Conservation (phyloP, 1,284 basidiomycete genomes). For the Sanghuangporus sanghuang region DNA sequence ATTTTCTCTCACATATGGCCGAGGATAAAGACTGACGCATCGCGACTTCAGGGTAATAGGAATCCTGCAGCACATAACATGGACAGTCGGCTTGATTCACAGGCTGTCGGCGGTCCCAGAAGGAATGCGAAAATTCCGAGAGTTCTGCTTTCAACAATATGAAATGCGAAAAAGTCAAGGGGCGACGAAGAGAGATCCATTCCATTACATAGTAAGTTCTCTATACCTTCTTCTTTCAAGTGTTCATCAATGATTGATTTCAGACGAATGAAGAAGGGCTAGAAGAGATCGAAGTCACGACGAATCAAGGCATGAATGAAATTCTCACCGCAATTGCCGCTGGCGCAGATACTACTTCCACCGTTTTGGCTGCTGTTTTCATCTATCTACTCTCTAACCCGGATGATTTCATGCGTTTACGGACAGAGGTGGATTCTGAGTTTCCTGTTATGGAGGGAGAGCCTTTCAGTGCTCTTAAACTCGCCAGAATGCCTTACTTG, state of each 20-base stretch:
- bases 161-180: constrained; percentile 20
- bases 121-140: not conserved
- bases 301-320: constrained; percentile 27
- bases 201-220: constrained; percentile 32
- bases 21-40: not conserved
- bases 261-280: constrained; percentile 28
- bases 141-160: constrained; percentile 17
- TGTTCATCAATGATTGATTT: not conserved
- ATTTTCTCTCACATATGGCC: too few relatives aligned
- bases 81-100: not conserved
- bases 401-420: constrained; percentile 22
- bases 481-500: constrained; percentile 27
- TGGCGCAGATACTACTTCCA: constrained; percentile 34
- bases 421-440: constrained; percentile 26
- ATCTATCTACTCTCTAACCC: constrained; percentile 31
- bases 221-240: not conserved
- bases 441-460: constrained; percentile 19
- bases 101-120: not conserved
- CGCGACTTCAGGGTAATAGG: not conserved
- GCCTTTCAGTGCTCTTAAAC: constrained; percentile 17
- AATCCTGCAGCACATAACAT: constrained; percentile 10
- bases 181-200: constrained; percentile 30
- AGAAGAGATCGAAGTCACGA: constrained; percentile 21
- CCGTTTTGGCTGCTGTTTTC: constrained; percentile 26
- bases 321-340: constrained; percentile 30